Conservation (phyloP, 441 rosid genomes). For the Macaranga tanarius region DNA sequence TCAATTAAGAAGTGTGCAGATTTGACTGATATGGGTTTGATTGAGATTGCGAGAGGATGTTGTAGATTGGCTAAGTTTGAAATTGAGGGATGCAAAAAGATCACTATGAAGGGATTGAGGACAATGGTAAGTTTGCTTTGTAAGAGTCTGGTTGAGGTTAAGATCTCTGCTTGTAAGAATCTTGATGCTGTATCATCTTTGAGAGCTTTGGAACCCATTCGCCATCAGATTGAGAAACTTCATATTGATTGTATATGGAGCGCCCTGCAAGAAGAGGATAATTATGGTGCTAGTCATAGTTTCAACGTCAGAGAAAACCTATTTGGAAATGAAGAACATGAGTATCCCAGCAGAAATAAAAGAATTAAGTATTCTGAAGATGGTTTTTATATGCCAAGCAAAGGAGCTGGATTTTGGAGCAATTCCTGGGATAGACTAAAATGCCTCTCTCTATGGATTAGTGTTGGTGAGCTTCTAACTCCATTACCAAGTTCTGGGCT, state of each 20-base stretch:
- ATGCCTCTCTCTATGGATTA: slow-evolving; percentile 73
- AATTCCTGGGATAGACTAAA: slow-evolving; percentile 70
- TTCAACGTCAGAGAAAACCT: slow-evolving; percentile 33
- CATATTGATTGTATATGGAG: slow-evolving; percentile 88
- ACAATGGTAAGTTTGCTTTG: slow-evolving; percentile 52
- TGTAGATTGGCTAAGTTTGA: slow-evolving; percentile 58
- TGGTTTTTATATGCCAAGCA: slow-evolving; percentile 21
- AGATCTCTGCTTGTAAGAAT: slow-evolving; percentile 71
- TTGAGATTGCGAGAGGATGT: slow-evolving; percentile 84
- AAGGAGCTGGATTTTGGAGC: slow-evolving; percentile 39
- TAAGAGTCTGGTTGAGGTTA: slow-evolving; percentile 57
- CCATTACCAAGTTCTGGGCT: slow-evolving; percentile 62
- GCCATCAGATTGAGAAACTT: slow-evolving; percentile 53
- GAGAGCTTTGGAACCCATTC: slow-evolving; percentile 62
- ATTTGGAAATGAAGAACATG: slow-evolving; percentile 14
- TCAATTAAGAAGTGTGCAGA: slow-evolving; percentile 61
- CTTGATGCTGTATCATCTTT: slow-evolving; percentile 56
- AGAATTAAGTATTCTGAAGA: slow-evolving; percentile 48
- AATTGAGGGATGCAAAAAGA: slow-evolving; percentile 74
- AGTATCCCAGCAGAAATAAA: slow-evolving; percentile 38
- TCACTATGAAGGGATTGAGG: slow-evolving; percentile 67
- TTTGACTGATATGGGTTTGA: slow-evolving; percentile 76
- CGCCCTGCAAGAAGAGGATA: slow-evolving; percentile 28
- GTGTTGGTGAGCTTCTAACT: slow-evolving; percentile 59
- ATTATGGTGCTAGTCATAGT: not conserved